A percentile compares a stretch with the other conserved stretches of the same genome.
These are phyloP conservation scores for Cyclospora cayetanensis DNA, from an alignment of 169 alveolate species.

Conservation along the genomic window DNA sequence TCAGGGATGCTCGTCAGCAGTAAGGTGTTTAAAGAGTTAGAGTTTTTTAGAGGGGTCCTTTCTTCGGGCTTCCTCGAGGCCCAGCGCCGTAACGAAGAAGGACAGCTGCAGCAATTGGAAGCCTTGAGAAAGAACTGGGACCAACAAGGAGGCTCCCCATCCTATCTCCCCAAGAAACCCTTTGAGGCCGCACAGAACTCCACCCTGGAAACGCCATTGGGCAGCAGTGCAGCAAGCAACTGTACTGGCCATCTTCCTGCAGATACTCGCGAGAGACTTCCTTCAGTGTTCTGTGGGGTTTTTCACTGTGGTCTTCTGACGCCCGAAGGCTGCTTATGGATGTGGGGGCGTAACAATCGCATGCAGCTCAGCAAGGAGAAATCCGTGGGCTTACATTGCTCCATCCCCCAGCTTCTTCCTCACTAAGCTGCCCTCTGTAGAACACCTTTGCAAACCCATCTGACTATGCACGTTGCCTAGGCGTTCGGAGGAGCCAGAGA, in stretches of 20 bases:
- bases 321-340: slow-evolving; percentile 37
- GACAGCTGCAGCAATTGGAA: slow-evolving; percentile 24
- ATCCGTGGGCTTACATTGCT: slow-evolving; percentile 30
- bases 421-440: too few species aligned
- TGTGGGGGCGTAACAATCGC: slow-evolving; percentile 60
- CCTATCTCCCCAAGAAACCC: neutral
- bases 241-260: neutral
- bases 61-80: slow-evolving; percentile 1
- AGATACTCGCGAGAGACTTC: neutral
- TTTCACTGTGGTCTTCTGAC: slow-evolving; percentile 51
- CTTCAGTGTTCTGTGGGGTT: slow-evolving; percentile 13
- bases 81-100: slow-evolving; percentile 34
- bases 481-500: too few species aligned
- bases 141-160: neutral
- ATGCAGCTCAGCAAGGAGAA: slow-evolving; percentile 42
- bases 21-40: slow-evolving; percentile 6
- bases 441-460: too few species aligned
- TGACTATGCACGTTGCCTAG: too few species aligned
- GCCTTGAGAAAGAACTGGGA: neutral
- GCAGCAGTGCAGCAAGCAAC: neutral
- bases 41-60: slow-evolving; percentile 5
- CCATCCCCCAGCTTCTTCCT: too few species aligned
- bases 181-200: slow-evolving; percentile 22
- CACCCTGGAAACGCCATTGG: neutral
- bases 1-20: slow-evolving; percentile 58